These are phyloP conservation scores for Cucumis variabilis DNA, from an alignment of 331 rosid genomes.

Conservation along the genomic window DNA sequence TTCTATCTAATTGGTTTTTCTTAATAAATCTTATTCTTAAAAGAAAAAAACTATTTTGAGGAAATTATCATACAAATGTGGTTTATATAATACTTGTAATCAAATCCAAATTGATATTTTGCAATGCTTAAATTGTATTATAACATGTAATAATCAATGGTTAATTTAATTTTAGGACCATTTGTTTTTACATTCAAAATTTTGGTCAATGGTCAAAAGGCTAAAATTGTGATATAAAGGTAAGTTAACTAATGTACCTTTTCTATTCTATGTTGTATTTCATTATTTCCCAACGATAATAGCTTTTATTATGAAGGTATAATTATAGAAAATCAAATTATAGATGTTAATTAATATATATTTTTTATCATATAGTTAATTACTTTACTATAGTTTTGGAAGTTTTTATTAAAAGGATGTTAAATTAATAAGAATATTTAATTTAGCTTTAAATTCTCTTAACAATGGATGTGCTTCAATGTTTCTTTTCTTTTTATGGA, in stretches of 20 bases:
- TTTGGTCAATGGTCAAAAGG: slow-evolving; percentile 20
- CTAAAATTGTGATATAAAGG: not conserved
- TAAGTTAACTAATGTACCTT: not conserved
- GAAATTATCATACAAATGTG: too few relatives aligned
- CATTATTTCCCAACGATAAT: not conserved
- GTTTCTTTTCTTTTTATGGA: too few relatives aligned
- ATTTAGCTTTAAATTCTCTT: too few relatives aligned
- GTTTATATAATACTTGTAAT: too few relatives aligned
- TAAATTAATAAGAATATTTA: too few relatives aligned
- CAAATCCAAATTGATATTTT: not conserved
- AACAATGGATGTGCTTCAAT: too few relatives aligned
- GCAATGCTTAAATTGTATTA: not conserved
- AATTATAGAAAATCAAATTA: not conserved
- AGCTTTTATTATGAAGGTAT: not conserved
- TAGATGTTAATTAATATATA: not conserved
- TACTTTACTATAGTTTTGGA: too few relatives aligned
- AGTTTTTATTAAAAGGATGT: too few relatives aligned
- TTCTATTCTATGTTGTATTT: not conserved
- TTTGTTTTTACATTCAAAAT: not conserved
- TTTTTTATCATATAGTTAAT: too few relatives aligned
- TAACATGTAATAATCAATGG: not conserved
- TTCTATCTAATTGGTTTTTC: too few relatives aligned
- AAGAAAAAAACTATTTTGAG: too few relatives aligned
- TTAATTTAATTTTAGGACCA: not conserved
- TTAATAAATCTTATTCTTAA: too few relatives aligned